Percentiles rank a stretch among this genome's conserved stretches.
Conservation (phyloP, 2,329 filamentous ascomycete species). For the Talaromyces sp. region DNA sequence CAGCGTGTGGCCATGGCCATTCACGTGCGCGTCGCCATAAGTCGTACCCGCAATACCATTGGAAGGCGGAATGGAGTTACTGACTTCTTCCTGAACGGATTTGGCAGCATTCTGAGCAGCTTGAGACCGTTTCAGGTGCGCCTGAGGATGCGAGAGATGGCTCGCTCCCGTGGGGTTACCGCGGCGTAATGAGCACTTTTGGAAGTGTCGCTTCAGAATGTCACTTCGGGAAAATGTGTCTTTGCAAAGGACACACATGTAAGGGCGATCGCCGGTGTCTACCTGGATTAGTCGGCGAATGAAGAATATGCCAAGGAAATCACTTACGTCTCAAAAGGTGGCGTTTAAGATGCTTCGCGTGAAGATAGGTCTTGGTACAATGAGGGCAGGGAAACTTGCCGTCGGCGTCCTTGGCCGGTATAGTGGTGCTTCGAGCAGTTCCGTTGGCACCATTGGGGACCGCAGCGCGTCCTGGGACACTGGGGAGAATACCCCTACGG, state of each 20-base stretch:
- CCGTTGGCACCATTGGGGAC: slow-evolving; percentile 60
- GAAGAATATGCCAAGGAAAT: background rate
- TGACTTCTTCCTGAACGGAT: slow-evolving; percentile 44
- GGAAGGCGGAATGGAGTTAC: slow-evolving; percentile 40
- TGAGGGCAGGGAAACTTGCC: slow-evolving; percentile 98
- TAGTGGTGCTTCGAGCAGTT: slow-evolving; percentile 71
- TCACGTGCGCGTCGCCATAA: slow-evolving; percentile 42
- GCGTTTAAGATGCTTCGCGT: slow-evolving; percentile 95
- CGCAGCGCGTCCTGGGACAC: slow-evolving; percentile 79
- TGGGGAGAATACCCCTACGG: slow-evolving; percentile 83
- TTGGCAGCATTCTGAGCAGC: slow-evolving; percentile 43
- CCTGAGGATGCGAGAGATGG: slow-evolving; percentile 88
- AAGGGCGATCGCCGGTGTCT: slow-evolving; percentile 97
- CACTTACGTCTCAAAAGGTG: slow-evolving; percentile 92
- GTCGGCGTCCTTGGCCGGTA: slow-evolving; percentile 91
- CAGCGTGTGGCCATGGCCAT: slow-evolving; percentile 37
- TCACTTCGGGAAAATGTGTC: slow-evolving; percentile 98
- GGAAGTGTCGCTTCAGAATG: slow-evolving; percentile 97
- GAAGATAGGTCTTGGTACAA: slow-evolving; percentile 96
- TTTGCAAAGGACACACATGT: slow-evolving; percentile 96
- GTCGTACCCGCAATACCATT: slow-evolving; percentile 42
- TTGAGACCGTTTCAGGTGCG: slow-evolving; percentile 73
- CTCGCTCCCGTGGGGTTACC: slow-evolving; percentile 94
- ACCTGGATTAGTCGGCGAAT: background rate
- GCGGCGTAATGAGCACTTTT: slow-evolving; percentile 95